Evolutionary conservation across 768 basidiomycete genomes (phyloP).

Genomic region (Suillus paluster): DNA sequence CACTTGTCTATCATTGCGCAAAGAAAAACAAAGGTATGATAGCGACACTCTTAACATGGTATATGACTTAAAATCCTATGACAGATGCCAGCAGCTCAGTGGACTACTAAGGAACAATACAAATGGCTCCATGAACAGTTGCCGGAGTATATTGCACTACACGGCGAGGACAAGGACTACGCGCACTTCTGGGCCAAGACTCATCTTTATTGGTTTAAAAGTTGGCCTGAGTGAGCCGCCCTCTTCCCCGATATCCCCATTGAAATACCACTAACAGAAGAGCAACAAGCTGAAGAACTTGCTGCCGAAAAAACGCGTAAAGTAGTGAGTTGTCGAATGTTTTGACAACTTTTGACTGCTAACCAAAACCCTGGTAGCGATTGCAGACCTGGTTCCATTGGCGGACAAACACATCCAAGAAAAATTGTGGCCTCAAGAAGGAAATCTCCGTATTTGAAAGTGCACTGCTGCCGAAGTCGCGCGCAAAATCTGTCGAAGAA

Average conservation of each 20-base stretch:
- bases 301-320: background rate
- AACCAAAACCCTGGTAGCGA: background rate
- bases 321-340: background rate
- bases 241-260: background rate
- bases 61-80: background rate
- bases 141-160: background rate
- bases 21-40: background rate
- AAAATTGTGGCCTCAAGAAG: background rate
- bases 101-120: background rate
- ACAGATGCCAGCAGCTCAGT: background rate
- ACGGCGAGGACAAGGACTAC: background rate
- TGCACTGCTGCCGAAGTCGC: background rate
- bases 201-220: conserved; percentile 6
- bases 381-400: conserved; percentile 9
- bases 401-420: background rate
- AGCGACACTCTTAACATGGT: background rate
- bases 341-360: background rate
- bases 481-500: background rate
- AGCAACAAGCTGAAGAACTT: background rate
- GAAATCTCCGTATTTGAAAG: background rate
- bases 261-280: background rate
- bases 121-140: background rate
- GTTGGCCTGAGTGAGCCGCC: conserved; percentile 1
- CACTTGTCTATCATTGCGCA: background rate
- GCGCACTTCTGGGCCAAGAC: background rate